Percentiles rank a stretch among this genome's conserved stretches.
phyloP scores from a whole-genome alignment of 1,284 basidiomycete species.

The Cryptococcus sp. region DNA sequence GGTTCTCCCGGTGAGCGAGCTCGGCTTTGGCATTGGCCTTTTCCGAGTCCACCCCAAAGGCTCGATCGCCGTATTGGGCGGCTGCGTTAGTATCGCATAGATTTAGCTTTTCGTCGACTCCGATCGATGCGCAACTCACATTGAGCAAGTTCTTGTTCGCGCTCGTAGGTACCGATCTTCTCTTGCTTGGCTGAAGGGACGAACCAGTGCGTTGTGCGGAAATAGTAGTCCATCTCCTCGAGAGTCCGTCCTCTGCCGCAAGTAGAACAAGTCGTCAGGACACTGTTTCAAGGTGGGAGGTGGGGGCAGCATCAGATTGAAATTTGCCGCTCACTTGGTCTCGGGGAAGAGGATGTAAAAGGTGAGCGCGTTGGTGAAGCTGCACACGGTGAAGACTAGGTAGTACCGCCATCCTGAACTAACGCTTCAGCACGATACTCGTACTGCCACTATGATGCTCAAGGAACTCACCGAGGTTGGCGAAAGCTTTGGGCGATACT shows the following conservation, averaged over 20 bases:
- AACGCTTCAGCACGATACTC: neutral
- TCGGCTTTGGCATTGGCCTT: no score
- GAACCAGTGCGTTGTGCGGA: slow-evolving; percentile 59
- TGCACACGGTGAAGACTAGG: slow-evolving; percentile 64
- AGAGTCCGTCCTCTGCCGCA: slow-evolving; percentile 37
- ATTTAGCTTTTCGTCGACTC: no score
- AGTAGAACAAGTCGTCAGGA: no score
- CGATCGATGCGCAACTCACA: no score
- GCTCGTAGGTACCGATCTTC: slow-evolving; percentile 51
- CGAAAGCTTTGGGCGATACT: slow-evolving; percentile 52
- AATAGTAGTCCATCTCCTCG: slow-evolving; percentile 62
- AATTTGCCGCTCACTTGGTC: slow-evolving; percentile 32
- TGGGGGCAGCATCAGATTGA: neutral
- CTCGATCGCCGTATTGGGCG: no score
- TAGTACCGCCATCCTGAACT: slow-evolving; percentile 53
- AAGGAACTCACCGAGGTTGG: slow-evolving; percentile 32
- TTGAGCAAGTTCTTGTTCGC: slow-evolving; percentile 57
- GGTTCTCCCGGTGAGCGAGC: no score
- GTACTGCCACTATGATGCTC: neutral
- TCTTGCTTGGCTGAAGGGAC: slow-evolving; percentile 50
- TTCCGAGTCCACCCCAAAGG: no score
- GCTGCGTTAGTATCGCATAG: no score
- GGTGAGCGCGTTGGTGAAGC: slow-evolving; percentile 64
- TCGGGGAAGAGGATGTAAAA: slow-evolving; percentile 58
- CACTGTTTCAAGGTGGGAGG: neutral